Conservation (phyloP, 2,329 filamentous ascomycete genomes). For the Neospermospora avenae region DNA sequence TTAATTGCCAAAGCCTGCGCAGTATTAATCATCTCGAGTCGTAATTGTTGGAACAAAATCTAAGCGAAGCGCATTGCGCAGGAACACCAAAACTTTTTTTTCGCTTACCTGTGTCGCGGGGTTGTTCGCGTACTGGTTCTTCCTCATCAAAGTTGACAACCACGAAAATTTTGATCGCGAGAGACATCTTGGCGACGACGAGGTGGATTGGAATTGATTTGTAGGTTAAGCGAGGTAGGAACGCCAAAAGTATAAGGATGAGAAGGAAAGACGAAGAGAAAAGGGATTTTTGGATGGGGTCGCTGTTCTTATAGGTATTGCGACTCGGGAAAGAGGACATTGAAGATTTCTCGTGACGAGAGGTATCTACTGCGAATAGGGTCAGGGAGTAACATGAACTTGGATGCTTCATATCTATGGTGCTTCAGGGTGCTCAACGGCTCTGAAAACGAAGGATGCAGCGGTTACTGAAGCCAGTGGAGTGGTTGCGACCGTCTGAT, state of each 20-base stretch:
- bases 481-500: not conserved
- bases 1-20: slow-evolving; percentile 13
- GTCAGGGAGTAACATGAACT: not conserved
- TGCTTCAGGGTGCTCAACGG: not conserved
- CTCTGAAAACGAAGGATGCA: too few species aligned
- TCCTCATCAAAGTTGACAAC: slow-evolving; percentile 13
- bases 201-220: not conserved
- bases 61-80: slow-evolving; percentile 8
- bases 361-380: not conserved
- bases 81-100: slow-evolving; percentile 10
- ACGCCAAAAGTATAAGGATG: slow-evolving; percentile 1
- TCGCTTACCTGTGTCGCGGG: slow-evolving; percentile 8
- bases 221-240: slow-evolving; percentile 9
- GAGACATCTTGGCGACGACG: slow-evolving; percentile 3
- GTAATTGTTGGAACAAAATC: slow-evolving; percentile 1
- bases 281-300: not conserved
- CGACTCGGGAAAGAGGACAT: not conserved
- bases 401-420: not conserved
- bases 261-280: not conserved
- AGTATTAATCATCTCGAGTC: slow-evolving; percentile 7
- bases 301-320: not conserved
- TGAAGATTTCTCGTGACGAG: not conserved
- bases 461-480: not conserved
- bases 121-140: not conserved
- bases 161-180: slow-evolving; percentile 3